Base-by-base conservation (phyloP, 1,139 yeast species). In the Diutina mesorugosa region DNA sequence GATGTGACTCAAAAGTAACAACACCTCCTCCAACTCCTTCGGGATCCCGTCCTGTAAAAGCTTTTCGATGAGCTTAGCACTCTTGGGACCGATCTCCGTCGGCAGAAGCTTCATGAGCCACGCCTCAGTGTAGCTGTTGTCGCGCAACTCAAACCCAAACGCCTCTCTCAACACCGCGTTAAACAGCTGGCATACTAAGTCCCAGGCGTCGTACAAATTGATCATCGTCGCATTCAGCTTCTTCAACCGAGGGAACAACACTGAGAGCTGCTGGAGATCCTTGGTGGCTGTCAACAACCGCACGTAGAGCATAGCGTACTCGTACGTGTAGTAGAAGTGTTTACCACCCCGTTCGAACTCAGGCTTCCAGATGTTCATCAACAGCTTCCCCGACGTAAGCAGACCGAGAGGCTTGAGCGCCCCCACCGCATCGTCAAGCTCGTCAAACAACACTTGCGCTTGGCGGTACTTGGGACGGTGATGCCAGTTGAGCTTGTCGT, bases 341-440 rank as follows among this genome's bases (percentile, higher is more conserved):
- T 88, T 89, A 0, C 99, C 99, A 0, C 98, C 95, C 18, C 96
- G 72, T 68, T 95, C 99, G 62, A 76, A 70, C 55, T 90, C 96
- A 0, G 97, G 96, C 64, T 90, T 90, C 99, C 99, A 93, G 57
- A 93, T 88, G 65, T 81, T 87, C 0, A 91, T 82, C 51, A 95
- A 76, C 7, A 85, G 80, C 64, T 91, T 89, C 57, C 84, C 81
- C 3, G 82, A 79, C 8, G 90, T 76, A 35, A 89, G 73, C 1
- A 75, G 66, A 2, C 80, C 72, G 81, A 93, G 80, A 60, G 85
- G 89, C 14, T 79, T 79, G 56, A 77, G 73, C 0, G 97, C 95
- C 1, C 71, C 75, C 1, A 70, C 69, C 7, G 71, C 63, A 57
- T 87, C 83, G 1, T 73, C 67, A 50, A 81, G 76, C 10, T 82